phyloP scores from a whole-genome alignment of 2,329 filamentous ascomycete genomes.

The Epichloe brachyelytri region DNA sequence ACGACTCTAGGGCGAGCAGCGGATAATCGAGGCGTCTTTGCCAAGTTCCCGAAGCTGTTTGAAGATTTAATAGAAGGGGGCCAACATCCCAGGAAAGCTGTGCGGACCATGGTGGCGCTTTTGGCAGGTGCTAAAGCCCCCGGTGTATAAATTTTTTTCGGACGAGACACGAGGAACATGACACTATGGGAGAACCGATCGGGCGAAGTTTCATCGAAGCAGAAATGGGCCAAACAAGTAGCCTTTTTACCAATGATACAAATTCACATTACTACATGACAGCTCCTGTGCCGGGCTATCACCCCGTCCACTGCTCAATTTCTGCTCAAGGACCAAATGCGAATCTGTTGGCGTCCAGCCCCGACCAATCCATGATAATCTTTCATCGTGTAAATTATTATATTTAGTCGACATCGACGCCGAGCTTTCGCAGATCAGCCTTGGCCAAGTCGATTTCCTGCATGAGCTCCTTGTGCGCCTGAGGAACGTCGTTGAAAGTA shows the following conservation, averaged over 20 bases:
- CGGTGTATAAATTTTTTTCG: constrained; percentile 6
- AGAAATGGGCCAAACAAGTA: not conserved
- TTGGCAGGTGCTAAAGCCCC: constrained; percentile 31
- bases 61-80: constrained; percentile 41
- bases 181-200: not conserved
- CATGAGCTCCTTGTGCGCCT: constrained; percentile 82
- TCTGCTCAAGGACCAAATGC: not conserved
- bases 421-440: constrained; percentile 57
- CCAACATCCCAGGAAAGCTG: constrained; percentile 41
- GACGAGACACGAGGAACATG: constrained; percentile 8
- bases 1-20: constrained; percentile 41
- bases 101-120: constrained; percentile 47
- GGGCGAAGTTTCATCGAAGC: not conserved
- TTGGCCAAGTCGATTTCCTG: constrained; percentile 68
- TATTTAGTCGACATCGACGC: constrained; percentile 62
- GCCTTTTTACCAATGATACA: constrained; percentile 5
- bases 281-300: not conserved
- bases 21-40: constrained; percentile 43
- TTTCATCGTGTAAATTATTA: not conserved
- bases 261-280: not conserved
- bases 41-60: constrained; percentile 47
- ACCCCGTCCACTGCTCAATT: not conserved
- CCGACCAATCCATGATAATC: not conserved
- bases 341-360: not conserved
- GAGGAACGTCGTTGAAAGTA: constrained; percentile 91